These are phyloP conservation scores for Phytopythium oedochilum DNA, from an alignment of 352 stramenopile genomes.

Conservation along the genomic window DNA sequence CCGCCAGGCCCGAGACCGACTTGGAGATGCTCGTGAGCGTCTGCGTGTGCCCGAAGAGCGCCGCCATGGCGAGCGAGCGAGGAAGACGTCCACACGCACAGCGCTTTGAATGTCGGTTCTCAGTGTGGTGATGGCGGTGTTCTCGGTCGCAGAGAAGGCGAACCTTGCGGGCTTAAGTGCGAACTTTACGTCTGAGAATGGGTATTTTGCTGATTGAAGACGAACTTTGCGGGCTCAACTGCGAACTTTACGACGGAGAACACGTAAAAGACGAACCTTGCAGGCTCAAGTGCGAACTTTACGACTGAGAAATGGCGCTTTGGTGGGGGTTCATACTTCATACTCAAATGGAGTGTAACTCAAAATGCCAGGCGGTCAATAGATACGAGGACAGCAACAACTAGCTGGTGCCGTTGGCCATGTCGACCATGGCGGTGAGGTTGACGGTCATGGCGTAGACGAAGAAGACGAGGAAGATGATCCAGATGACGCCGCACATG, in stretches of 20 bases:
- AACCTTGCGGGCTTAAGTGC: too few species aligned
- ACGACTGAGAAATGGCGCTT: too few species aligned
- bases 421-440: slow-evolving; percentile 31
- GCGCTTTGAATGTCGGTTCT: neutral
- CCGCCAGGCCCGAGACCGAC: slow-evolving; percentile 64
- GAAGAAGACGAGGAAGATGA: slow-evolving; percentile 62
- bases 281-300: too few species aligned
- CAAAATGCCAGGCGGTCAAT: neutral
- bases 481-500: slow-evolving; percentile 38
- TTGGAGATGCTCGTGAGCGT: slow-evolving; percentile 84
- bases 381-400: neutral
- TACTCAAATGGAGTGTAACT: neutral
- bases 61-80: slow-evolving; percentile 28
- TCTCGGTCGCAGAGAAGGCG: too few species aligned
- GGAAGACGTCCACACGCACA: neutral
- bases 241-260: too few species aligned
- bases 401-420: slow-evolving; percentile 14
- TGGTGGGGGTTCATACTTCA: neutral
- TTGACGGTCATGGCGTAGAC: slow-evolving; percentile 50
- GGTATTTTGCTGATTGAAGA: too few species aligned
- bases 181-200: neutral
- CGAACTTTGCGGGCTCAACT: too few species aligned
- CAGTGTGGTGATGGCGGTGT: neutral
- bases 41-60: slow-evolving; percentile 78
- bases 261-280: too few species aligned